Evolutionary conservation across 257 asterid species (phyloP), one percentile per base, ranked within the genome.

Genomic region (Nicotiana tabacum): DNA sequence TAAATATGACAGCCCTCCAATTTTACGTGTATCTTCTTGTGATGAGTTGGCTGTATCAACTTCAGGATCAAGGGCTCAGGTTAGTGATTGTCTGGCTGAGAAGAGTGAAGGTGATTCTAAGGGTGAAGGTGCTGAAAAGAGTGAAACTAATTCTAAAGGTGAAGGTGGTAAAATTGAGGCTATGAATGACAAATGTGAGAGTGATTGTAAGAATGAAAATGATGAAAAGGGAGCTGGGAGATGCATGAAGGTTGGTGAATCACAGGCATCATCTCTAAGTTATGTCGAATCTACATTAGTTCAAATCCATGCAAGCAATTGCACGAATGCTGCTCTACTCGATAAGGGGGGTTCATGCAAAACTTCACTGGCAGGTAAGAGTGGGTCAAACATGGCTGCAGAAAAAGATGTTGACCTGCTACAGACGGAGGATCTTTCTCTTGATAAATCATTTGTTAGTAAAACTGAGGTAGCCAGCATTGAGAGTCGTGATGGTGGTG

Each of bases 61-160:
- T 51, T 77, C 86, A 61, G 85, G 66, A 27, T 58, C 81, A 62
- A 39, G 66, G 90, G 82, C 85, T 84, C 79, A 84, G 8, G 76
- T 48, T 72, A 77, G 46, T 58, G 83, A 76, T 17, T 61, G 74
- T 51, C 61, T 1, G 76, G 43, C 10, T 24, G 51, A 27, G 39
- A 51, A 78, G 66, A 83, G 82, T 58, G 77, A 83, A 69, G 81
- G 35, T 16, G 61, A 24, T 15, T 78, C 83, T 83, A 89, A 82
- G 81, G 82, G 55, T 60, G 86, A 85, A 60, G 65, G 57, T 76
- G 74, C 18, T 39, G 32, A 56, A 48, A 66, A 83, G 85, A 87
- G 79, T 77, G 80, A 66, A 30, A 76, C 46, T 27, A 51, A 51
- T 37, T 68, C 43, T 16, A 60, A 37, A 70, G 64, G 51, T 43